Evolutionary conservation across 805 yeast genomes (phyloP), one percentile per base, ranked within the genome.

Genomic region (Cyberlindnera subsufficiens): DNA sequence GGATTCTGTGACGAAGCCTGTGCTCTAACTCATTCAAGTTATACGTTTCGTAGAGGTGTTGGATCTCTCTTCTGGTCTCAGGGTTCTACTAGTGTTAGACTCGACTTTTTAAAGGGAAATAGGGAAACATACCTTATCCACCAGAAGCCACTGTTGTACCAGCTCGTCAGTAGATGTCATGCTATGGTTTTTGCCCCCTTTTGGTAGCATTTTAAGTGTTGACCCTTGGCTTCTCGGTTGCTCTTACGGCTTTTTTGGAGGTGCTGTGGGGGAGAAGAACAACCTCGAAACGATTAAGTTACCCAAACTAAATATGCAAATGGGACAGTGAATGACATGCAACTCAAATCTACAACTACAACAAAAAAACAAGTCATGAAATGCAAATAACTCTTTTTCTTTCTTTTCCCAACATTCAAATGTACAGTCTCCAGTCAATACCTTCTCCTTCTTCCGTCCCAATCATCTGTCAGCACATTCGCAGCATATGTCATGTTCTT

Each of bases 1-100:
- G 67, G 22, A 90, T 82, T 41, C 96, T 64, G n/a, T 56, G 52
- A 35, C 74, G 56, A 27, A 88, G 67, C 39, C 84, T 68, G 32
- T 58, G 57, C 36, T 74, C 76, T 32, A 88, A 66, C 40, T 67
- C 77, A 0, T 55, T 62, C 52, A 65, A 63, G 45, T 78, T 57
- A 3, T 61, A 51, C 0, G 49, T 45, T 1, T 57, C 55, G 13
- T 70, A 68, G 6, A 86, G 68, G 1, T 59, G 53, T 16, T 56
- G 46, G 32, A 87, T 79, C 57, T 86, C 85, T 5, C 66, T 47
- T 37, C 81, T 66, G 3, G 95, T 78, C 32, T 50, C 55, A n/a
- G 59, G 59, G 47, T 70, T 56, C 64, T 40, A 16, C 5, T 9
- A 5, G 32, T n/a, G 39, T 35, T 38, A 39, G 44, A 31, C 5